Conservation (phyloP, 2,329 filamentous ascomycete genomes). For the Mycocentrospora acerina region DNA sequence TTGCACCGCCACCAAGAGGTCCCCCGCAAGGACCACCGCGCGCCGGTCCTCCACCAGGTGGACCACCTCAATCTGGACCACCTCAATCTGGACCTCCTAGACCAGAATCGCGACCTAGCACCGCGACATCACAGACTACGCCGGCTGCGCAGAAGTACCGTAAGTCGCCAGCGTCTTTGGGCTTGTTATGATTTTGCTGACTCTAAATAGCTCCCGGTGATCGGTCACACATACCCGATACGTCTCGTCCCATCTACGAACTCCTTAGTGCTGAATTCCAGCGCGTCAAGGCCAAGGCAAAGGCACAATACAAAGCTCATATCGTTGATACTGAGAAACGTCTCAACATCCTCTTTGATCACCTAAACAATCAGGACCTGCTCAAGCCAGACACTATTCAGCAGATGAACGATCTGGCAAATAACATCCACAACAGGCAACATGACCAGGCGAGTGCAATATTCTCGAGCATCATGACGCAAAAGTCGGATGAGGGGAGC, state of each 20-base stretch:
- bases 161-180: slow-evolving; percentile 42
- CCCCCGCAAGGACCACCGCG: slow-evolving; percentile 46
- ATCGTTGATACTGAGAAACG: slow-evolving; percentile 94
- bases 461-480: slow-evolving; percentile 50
- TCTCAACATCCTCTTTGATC: slow-evolving; percentile 90
- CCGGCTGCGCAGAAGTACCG: slow-evolving; percentile 68
- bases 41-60: slow-evolving; percentile 41
- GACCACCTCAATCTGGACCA: slow-evolving; percentile 42
- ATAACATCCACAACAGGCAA: slow-evolving; percentile 43
- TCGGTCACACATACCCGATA: slow-evolving; percentile 80
- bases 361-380: slow-evolving; percentile 93
- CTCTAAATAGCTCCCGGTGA: slow-evolving; percentile 65
- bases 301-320: slow-evolving; percentile 81
- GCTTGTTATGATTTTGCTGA: slow-evolving; percentile 19
- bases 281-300: slow-evolving; percentile 81
- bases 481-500: slow-evolving; percentile 51
- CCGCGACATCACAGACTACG: slow-evolving; percentile 52
- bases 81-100: slow-evolving; percentile 41
- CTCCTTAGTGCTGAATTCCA: slow-evolving; percentile 83
- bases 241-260: slow-evolving; percentile 76
- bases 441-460: slow-evolving; percentile 49
- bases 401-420: slow-evolving; percentile 60
- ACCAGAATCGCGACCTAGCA: slow-evolving; percentile 47
- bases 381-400: slow-evolving; percentile 77
- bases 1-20: slow-evolving; percentile 47